Evolutionary conservation across 805 yeast species (phyloP).

Genomic region (Maudiozyma barnettii): DNA sequence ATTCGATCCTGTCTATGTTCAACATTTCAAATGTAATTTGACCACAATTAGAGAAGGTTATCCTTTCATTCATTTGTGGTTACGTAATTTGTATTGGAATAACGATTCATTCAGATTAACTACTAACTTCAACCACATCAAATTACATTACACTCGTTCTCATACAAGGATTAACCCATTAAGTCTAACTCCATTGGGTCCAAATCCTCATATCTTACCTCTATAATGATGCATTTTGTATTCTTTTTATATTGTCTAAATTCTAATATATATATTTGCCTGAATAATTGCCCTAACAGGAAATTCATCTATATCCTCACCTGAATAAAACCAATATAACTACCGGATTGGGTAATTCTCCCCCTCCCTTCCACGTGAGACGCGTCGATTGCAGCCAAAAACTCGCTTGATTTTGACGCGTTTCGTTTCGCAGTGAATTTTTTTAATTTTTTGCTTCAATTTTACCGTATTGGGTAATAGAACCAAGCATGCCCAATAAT

Average conservation of each 20-base stretch:
- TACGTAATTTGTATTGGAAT: constrained; percentile 75
- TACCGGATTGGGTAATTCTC: too few species aligned
- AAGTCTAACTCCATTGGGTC: constrained; percentile 83
- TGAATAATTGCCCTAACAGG: too few species aligned
- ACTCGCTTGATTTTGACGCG: too few species aligned
- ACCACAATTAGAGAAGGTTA: constrained; percentile 70
- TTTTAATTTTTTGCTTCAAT: too few species aligned
- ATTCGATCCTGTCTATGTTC: constrained; percentile 88
- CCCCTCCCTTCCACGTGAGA: too few species aligned
- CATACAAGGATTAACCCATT: constrained; percentile 73
- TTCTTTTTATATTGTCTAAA: not conserved
- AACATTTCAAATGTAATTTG: constrained; percentile 89
- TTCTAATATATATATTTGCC: too few species aligned
- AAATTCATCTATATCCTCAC: too few species aligned
- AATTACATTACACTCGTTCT: constrained; percentile 80
- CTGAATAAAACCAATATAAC: too few species aligned
- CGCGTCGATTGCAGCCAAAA: too few species aligned
- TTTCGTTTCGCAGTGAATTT: too few species aligned
- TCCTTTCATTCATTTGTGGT: constrained; percentile 73
- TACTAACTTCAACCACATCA: constrained; percentile 83
- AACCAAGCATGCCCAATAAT: too few species aligned
- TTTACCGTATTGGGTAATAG: too few species aligned
- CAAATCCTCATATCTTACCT: constrained; percentile 50
- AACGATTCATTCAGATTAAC: constrained; percentile 64
- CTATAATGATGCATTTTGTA: not conserved